Conservation (phyloP, 495 filamentous ascomycete species). For the Terfezia boudieri region DNA sequence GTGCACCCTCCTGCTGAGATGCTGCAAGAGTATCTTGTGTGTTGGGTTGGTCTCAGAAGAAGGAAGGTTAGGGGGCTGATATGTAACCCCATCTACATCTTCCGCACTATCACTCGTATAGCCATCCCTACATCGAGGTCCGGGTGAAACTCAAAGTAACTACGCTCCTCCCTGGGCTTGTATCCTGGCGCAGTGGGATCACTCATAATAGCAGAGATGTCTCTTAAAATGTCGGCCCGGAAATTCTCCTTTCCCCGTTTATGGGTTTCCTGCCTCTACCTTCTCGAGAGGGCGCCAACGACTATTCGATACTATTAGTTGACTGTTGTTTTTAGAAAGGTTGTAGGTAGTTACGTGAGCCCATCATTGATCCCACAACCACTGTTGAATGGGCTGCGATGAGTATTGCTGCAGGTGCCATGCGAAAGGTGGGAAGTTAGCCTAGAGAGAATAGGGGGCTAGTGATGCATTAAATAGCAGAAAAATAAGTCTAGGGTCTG, state of each 20-base stretch:
- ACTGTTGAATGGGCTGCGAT: not conserved
- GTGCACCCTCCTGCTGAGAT: no score
- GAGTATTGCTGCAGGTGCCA: not conserved
- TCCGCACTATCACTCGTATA: slow-evolving; percentile 60
- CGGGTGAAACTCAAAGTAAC: slow-evolving; percentile 92
- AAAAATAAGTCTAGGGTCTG: no score
- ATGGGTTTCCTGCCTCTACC: not conserved
- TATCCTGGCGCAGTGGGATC: slow-evolving; percentile 24
- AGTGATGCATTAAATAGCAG: no score
- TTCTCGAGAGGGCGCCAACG: not conserved
- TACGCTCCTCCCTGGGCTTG: slow-evolving; percentile 86
- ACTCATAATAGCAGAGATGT: not conserved
- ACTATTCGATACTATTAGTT: not conserved
- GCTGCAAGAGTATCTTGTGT: not conserved
- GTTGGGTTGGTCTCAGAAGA: not conserved
- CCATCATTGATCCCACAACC: not conserved
- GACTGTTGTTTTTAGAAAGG: no score
- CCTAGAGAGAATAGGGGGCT: not conserved
- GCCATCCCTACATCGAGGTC: slow-evolving; percentile 68
- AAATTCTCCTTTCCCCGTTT: not conserved
- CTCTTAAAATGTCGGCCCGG: not conserved
- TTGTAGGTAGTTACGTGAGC: no score
- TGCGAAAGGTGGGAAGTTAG: not conserved
- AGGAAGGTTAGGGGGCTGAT: not conserved
- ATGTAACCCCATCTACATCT: slow-evolving; percentile 48